These are phyloP conservation scores for Cymodocea nodosa DNA, from an alignment of 116 monocot genomes.

Conservation along the genomic window DNA sequence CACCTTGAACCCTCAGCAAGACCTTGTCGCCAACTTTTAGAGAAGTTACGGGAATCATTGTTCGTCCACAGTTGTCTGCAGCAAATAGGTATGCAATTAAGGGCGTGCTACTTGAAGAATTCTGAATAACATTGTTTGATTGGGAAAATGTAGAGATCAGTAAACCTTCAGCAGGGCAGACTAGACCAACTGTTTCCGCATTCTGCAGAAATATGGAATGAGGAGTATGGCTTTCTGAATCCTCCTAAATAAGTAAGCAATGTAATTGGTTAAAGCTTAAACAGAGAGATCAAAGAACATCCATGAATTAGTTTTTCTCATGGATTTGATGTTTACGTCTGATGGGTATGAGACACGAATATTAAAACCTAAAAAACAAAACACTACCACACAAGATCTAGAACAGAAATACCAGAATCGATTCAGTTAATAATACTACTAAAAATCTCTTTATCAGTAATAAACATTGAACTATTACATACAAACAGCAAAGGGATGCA, in stretches of 20 bases:
- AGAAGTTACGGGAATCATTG: constrained; percentile 58
- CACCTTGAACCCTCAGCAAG: constrained; percentile 56
- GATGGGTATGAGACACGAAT: not conserved
- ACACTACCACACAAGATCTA: not conserved
- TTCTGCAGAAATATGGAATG: constrained; percentile 77
- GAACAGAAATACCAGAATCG: too few species aligned
- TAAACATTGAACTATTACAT: too few species aligned
- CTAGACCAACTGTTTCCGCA: constrained; percentile 77
- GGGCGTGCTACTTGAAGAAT: not conserved
- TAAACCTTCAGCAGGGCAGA: constrained; percentile 51
- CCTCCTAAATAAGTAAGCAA: constrained; percentile 16
- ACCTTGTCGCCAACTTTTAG: constrained; percentile 55
- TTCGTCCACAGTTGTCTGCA: constrained; percentile 9
- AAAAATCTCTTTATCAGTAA: too few species aligned
- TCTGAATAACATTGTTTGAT: not conserved
- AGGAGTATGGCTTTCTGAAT: constrained; percentile 15
- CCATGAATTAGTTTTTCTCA: too few species aligned
- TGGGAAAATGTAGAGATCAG: not conserved
- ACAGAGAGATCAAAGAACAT: too few species aligned
- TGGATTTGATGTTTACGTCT: too few species aligned
- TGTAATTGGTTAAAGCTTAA: not conserved
- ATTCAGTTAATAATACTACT: too few species aligned
- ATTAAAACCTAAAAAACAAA: not conserved
- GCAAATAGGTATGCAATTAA: not conserved
- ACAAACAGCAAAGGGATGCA: too few species aligned